Percentiles rank a stretch among this genome's conserved stretches.
phyloP scores from a whole-genome alignment of 2,329 filamentous ascomycete genomes.

The Pseudodiploospora longispora region DNA sequence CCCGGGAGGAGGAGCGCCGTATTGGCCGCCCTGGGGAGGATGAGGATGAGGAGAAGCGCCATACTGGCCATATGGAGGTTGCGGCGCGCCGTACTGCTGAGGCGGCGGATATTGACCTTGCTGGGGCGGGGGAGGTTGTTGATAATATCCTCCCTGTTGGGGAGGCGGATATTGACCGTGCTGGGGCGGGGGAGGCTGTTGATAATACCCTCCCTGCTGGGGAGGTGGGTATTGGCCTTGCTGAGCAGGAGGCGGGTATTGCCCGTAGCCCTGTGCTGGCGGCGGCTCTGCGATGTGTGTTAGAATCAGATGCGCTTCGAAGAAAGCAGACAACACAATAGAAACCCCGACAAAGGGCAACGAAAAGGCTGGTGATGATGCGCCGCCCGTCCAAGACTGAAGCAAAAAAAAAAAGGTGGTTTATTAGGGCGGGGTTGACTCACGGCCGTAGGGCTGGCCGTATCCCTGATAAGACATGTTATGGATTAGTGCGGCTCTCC shows the following conservation, averaged over 20 bases:
- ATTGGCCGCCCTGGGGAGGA: slow-evolving; percentile 14
- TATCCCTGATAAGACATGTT: slow-evolving; percentile 28
- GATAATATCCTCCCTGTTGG: slow-evolving; percentile 21
- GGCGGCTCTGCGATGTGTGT: slow-evolving; percentile 20
- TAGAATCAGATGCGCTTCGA: slow-evolving; percentile 3
- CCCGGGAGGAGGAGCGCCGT: slow-evolving; percentile 23
- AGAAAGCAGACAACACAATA: neutral
- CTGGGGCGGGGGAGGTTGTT: slow-evolving; percentile 18
- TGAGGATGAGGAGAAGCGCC: slow-evolving; percentile 9
- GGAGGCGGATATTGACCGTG: slow-evolving; percentile 27
- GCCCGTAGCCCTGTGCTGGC: slow-evolving; percentile 32
- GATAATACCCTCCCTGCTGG: slow-evolving; percentile 15
- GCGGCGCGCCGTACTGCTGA: slow-evolving; percentile 22
- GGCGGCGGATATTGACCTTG: slow-evolving; percentile 17
- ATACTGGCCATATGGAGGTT: slow-evolving; percentile 11
- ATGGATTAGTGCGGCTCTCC: neutral
- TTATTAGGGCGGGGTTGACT: slow-evolving; percentile 13
- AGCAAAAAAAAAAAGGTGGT: too few relatives aligned
- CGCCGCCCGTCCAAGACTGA: too few relatives aligned
- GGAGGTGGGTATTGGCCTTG: slow-evolving; percentile 18
- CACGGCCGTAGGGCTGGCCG: slow-evolving; percentile 26
- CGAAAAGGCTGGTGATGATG: too few relatives aligned
- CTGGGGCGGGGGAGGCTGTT: slow-evolving; percentile 16
- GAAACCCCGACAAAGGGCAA: too few relatives aligned
- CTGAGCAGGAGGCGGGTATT: slow-evolving; percentile 18